Evolutionary conservation across 2,329 filamentous ascomycete species (phyloP), one percentile per base, ranked within the genome.

Genomic region (Lasiodiplodia sp.): DNA sequence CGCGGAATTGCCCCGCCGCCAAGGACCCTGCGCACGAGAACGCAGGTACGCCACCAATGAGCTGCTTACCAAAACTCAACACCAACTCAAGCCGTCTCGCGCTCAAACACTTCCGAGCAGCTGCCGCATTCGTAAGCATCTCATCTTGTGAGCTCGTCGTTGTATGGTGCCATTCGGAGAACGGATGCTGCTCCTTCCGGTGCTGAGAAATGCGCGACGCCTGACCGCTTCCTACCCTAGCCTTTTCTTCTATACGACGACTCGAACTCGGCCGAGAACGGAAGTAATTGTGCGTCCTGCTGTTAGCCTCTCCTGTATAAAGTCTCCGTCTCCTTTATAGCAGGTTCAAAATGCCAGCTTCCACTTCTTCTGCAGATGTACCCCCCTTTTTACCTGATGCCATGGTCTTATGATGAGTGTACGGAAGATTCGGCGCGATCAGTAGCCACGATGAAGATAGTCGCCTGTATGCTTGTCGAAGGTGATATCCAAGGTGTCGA

Each of bases 141-240:
- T 11, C 31, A 37, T 49, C 31, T 25, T 23, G 40, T 14, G 14
- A 34, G 38, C 58, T 31, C 2, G 3, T 12, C 2, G 7, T n/a
- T 8, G 4, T 28, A 31, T 11, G 6, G 25, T 25, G 25, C 3
- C 47, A 37, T 34, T 11, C 40, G 58, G 38, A 18, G 14, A 14
- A 8, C 58, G 58, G 58, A 49, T n/a, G 16, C 18, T 11, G 58
- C 23, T 21, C 11, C 58, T 34, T 49, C 58, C 58, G 56, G 58
- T 62, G 58, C 58, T 62, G 58, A 62, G 40, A 62, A 62, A 62
- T 62, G 14, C 37, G 25, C 31, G 4, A 34, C 18, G 21, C 55
- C 14, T 55, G 25, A n/a, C 55, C 38, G 31, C 38, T 38, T 16
- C 55, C 4, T 31, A 57, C 4, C 12, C n/a, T 34, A 6, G 10